These are phyloP conservation scores for Eucalyptus sideroxylon DNA, from an alignment of 345 rosid genomes.

Conservation along the genomic window DNA sequence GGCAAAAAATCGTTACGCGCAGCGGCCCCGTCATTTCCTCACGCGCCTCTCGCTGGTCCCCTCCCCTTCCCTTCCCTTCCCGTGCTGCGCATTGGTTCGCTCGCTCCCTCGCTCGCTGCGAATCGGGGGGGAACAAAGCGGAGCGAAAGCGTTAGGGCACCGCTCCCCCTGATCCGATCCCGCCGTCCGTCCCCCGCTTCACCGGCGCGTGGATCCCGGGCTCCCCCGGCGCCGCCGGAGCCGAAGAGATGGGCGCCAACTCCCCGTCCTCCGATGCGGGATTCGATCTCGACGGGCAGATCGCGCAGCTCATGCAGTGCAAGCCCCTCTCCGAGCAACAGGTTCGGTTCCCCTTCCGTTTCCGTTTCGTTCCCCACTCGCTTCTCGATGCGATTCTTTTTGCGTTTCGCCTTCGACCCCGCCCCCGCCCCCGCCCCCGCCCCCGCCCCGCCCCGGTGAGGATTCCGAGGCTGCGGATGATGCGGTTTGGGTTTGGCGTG, in stretches of 20 bases:
- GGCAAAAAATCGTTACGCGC: background rate
- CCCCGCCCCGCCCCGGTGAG: background rate
- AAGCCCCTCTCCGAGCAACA: constrained; percentile 80
- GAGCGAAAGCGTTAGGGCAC: background rate
- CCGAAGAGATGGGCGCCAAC: constrained; percentile 50
- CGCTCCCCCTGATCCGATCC: background rate
- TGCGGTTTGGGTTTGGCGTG: background rate
- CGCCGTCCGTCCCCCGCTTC: background rate
- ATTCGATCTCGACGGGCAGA: constrained; percentile 70
- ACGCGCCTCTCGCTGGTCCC: background rate
- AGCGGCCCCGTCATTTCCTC: background rate
- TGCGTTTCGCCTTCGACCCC: background rate
- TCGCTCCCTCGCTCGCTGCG: background rate
- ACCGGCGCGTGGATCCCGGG: background rate
- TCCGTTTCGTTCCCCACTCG: background rate
- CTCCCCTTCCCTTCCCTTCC: background rate
- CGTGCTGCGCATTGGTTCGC: background rate
- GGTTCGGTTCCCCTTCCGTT: constrained; percentile 11
- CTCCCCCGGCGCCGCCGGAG: background rate
- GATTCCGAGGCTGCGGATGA: background rate
- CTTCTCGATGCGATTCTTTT: background rate
- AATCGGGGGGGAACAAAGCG: background rate
- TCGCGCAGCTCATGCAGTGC: constrained; percentile 91
- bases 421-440: too few relatives aligned
- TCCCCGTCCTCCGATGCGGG: constrained; percentile 48